A percentile compares a stretch with the other conserved stretches of the same genome.
These are phyloP conservation scores for Fusarium succisae DNA, from an alignment of 2,329 filamentous ascomycete species.

Conservation along the genomic window DNA sequence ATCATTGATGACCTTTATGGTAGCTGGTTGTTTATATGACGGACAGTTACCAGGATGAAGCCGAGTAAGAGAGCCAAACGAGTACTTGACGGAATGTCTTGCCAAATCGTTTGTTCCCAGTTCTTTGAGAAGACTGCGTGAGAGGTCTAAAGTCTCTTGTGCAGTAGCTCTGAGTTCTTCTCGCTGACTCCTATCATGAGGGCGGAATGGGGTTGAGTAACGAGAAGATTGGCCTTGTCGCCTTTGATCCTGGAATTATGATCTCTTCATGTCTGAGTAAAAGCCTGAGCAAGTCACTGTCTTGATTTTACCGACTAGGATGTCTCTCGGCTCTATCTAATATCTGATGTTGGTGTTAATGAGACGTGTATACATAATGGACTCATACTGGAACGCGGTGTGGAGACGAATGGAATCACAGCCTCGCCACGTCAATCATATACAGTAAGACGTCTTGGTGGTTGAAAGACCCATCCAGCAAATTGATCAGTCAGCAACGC, in stretches of 20 bases:
- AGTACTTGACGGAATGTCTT: neutral
- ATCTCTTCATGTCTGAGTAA: neutral
- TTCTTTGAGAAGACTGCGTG: neutral
- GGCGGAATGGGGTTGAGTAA: neutral
- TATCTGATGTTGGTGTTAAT: accelerated
- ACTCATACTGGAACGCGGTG: neutral
- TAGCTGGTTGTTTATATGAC: neutral
- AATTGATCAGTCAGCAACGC: neutral
- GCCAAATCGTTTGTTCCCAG: neutral
- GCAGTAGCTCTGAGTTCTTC: neutral
- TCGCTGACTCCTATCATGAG: neutral
- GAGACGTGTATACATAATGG: neutral
- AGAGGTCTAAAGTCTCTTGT: neutral
- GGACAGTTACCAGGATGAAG: neutral
- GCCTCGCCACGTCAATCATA: neutral
- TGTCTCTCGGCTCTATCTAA: neutral
- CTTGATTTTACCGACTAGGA: accelerated
- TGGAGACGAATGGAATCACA: neutral
- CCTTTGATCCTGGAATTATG: neutral
- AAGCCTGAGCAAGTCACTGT: neutral
- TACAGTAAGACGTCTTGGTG: neutral
- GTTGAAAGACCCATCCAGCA: neutral
- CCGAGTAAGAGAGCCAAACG: neutral
- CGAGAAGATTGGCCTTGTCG: neutral
- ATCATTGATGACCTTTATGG: neutral